These are phyloP conservation scores for Colletotrichum plurivorum DNA, from an alignment of 2,329 filamentous ascomycete genomes.

Conservation along the genomic window DNA sequence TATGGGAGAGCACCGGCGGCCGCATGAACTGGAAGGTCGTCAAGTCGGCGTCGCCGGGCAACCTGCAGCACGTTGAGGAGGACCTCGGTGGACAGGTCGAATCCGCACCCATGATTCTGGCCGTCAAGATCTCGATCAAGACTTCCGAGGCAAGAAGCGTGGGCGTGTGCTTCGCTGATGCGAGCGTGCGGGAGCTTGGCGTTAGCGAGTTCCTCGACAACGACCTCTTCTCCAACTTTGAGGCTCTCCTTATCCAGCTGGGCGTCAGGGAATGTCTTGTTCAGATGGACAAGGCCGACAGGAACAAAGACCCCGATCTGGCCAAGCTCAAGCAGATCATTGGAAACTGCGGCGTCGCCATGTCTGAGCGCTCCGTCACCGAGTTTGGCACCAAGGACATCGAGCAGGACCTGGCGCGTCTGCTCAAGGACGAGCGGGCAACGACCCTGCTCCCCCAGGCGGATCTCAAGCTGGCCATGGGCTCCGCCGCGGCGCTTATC, in stretches of 20 bases:
- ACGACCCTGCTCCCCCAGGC: conserved; percentile 86
- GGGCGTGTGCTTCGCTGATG: conserved; percentile 97
- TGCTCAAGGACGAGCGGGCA: conserved; percentile 89
- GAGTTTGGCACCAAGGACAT: conserved; percentile 95
- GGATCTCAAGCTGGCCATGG: conserved; percentile 96
- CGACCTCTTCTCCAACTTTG: conserved; percentile 97
- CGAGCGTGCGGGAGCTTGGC: conserved; percentile 93
- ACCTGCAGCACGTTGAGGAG: conserved; percentile 96
- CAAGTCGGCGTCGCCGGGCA: conserved; percentile 95
- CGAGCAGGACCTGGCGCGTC: conserved; percentile 90
- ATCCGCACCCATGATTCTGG: conserved; percentile 92
- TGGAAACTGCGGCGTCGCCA: conserved; percentile 90
- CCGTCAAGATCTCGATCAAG: conserved; percentile 93
- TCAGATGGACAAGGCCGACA: conserved; percentile 82
- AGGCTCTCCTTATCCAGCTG: conserved; percentile 94
- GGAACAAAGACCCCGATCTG: conserved; percentile 90
- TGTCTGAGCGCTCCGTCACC: conserved; percentile 81
- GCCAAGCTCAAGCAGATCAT: conserved; percentile 90
- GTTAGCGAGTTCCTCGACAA: conserved; percentile 99
- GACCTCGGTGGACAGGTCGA: conserved; percentile 91
- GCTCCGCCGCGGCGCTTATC: conserved; percentile 91
- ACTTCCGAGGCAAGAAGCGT: conserved; percentile 87
- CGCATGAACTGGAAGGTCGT: conserved; percentile 92
- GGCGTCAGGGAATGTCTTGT: conserved; percentile 95
- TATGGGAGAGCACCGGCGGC: conserved; percentile 82